Evolutionary conservation across 441 rosid species (phyloP).

Genomic region (Isatis lusitanica): DNA sequence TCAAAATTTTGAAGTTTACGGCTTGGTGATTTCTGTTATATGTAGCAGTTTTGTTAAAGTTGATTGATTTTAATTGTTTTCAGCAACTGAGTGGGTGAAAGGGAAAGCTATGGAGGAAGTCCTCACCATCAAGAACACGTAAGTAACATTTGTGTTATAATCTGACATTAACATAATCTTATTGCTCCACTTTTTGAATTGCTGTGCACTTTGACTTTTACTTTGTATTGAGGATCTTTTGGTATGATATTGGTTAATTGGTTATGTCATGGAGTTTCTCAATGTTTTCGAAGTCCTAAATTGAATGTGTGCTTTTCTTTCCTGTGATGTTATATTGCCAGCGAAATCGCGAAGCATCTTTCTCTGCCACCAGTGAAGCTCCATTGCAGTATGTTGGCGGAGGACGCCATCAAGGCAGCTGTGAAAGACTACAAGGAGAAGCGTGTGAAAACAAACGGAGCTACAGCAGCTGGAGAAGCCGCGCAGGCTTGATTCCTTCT

Average conservation of each 20-base stretch:
- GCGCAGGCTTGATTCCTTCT: constrained; percentile 48
- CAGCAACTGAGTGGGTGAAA: constrained; percentile 98
- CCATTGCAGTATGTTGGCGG: constrained; percentile 99
- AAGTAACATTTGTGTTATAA: constrained; percentile 29
- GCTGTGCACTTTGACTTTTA: neutral
- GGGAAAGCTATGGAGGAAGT: constrained; percentile 90
- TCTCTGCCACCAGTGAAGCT: constrained; percentile 97
- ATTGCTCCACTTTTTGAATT: neutral
- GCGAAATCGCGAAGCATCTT: constrained; percentile 90
- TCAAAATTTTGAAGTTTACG: neutral
- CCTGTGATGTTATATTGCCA: constrained; percentile 28
- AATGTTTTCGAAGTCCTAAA: neutral
- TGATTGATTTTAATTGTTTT: constrained; percentile 14
- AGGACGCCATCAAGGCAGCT: constrained; percentile 98
- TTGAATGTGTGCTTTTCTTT: neutral
- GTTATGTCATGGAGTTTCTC: neutral
- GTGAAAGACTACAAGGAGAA: constrained; percentile 80
- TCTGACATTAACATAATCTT: neutral
- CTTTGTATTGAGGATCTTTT: neutral
- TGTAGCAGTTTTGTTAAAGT: neutral
- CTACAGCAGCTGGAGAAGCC: constrained; percentile 45
- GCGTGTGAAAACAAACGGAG: constrained; percentile 43
- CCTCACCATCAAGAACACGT: constrained; percentile 85
- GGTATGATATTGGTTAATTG: neutral
- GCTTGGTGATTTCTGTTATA: neutral